Evolutionary conservation across 306 rosid species (phyloP).

Genomic region (Begonia masoniana): DNA sequence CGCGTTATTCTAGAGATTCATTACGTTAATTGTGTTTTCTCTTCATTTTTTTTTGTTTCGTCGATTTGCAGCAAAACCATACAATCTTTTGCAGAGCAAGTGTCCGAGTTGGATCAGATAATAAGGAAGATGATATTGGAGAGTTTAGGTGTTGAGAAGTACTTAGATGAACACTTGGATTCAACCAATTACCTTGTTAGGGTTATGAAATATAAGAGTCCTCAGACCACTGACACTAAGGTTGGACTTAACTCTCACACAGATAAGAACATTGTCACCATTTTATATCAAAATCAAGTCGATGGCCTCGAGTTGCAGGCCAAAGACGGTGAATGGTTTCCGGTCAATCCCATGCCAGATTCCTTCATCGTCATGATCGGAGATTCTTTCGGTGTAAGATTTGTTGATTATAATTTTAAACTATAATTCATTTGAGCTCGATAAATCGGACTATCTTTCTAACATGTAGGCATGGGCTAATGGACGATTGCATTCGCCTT

Average conservation of each 20-base stretch:
- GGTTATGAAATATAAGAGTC: slow-evolving; percentile 52
- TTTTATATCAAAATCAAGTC: slow-evolving; percentile 51
- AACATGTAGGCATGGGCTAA: slow-evolving; percentile 55
- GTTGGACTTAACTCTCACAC: slow-evolving; percentile 45
- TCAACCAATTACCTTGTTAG: slow-evolving; percentile 60
- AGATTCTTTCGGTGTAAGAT: slow-evolving; percentile 42
- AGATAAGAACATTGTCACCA: slow-evolving; percentile 51
- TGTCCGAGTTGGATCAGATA: slow-evolving; percentile 43
- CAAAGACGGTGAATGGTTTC: slow-evolving; percentile 65
- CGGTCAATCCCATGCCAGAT: slow-evolving; percentile 33
- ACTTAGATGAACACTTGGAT: slow-evolving; percentile 54
- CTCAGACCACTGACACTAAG: slow-evolving; percentile 36
- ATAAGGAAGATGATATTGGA: slow-evolving; percentile 63
- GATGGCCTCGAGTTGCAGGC: slow-evolving; percentile 54
- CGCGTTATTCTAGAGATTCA: background rate
- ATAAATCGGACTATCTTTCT: background rate
- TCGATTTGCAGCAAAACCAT: slow-evolving; percentile 33
- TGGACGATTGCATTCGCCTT: slow-evolving; percentile 43
- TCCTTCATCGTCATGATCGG: slow-evolving; percentile 52
- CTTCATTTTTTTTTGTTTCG: background rate
- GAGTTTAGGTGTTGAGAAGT: slow-evolving; percentile 49
- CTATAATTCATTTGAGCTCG: background rate
- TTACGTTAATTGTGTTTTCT: too few species aligned
- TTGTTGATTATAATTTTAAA: background rate
- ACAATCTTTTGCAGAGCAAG: slow-evolving; percentile 30